A percentile compares a stretch with the other conserved stretches of the same genome.
phyloP scores from a whole-genome alignment of 805 yeast genomes.

The Kuraishia piskuri region DNA sequence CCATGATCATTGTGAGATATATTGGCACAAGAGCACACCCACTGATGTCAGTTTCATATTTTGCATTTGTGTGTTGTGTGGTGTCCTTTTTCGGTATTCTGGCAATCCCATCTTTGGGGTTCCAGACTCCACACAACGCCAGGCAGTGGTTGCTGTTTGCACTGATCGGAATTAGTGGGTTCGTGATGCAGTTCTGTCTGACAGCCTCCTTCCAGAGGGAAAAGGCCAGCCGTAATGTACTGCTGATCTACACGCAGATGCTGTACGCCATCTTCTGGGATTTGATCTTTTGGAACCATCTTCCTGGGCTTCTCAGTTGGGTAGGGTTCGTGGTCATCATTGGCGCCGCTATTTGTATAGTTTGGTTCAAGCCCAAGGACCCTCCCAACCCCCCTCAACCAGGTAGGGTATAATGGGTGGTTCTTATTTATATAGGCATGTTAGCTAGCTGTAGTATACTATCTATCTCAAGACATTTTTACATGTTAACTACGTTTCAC shows the following conservation, averaged over 20 bases:
- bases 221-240: slow-evolving; percentile 65
- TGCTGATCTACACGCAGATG: slow-evolving; percentile 70
- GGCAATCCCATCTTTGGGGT: slow-evolving; percentile 47
- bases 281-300: slow-evolving; percentile 56
- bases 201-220: slow-evolving; percentile 83
- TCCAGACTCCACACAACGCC: slow-evolving; percentile 50
- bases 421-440: no score
- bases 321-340: slow-evolving; percentile 65
- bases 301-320: slow-evolving; percentile 62
- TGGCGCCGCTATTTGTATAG: slow-evolving; percentile 51
- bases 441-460: no score
- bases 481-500: no score
- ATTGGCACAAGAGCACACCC: slow-evolving; percentile 81
- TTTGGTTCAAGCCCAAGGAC: slow-evolving; percentile 38
- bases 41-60: slow-evolving; percentile 67
- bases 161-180: slow-evolving; percentile 68
- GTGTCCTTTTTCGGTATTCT: slow-evolving; percentile 45
- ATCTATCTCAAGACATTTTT: no score
- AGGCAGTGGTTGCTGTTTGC: slow-evolving; percentile 61
- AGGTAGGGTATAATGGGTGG: not conserved
- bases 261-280: slow-evolving; percentile 77
- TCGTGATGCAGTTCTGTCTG: slow-evolving; percentile 67
- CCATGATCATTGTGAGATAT: slow-evolving; percentile 61
- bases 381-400: not conserved
- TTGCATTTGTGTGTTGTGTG: slow-evolving; percentile 52